phyloP scores from a whole-genome alignment of 2,329 filamentous ascomycete genomes.

The Stachybotrys echinatus region DNA sequence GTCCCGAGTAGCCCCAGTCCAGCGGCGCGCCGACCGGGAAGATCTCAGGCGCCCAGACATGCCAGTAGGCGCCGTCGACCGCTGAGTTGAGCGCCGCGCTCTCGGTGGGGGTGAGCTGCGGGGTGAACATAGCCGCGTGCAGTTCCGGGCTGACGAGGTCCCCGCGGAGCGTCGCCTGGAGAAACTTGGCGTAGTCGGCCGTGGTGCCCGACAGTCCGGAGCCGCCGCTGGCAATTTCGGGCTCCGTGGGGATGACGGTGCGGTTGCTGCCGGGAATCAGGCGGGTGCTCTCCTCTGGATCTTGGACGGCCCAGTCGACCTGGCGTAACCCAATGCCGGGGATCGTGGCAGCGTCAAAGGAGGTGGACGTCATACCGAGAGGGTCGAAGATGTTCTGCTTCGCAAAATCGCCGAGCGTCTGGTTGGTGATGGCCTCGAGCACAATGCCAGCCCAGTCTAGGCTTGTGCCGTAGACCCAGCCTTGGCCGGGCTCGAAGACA shows the following conservation, averaged over 20 bases:
- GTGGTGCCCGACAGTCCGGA: conserved; percentile 26
- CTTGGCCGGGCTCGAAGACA: conserved; percentile 29
- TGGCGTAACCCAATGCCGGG: conserved; percentile 3
- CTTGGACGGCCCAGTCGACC: conserved; percentile 3
- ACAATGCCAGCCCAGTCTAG: conserved; percentile 34
- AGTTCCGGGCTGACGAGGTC: conserved; percentile 13
- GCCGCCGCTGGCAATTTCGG: conserved; percentile 26
- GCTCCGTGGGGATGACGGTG: conserved; percentile 8
- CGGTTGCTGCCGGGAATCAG: conserved; percentile 3
- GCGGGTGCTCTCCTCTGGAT: conserved; percentile 1
- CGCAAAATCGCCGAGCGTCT: conserved; percentile 19
- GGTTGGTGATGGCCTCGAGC: conserved; percentile 26
- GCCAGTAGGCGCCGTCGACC: not conserved
- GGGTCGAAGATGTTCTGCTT: conserved; percentile 15
- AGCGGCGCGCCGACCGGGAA: not conserved
- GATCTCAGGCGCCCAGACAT: not conserved
- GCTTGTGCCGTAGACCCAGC: conserved; percentile 34
- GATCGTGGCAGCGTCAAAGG: conserved; percentile 12
- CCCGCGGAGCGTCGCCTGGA: conserved; percentile 17
- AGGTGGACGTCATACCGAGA: conserved; percentile 18
- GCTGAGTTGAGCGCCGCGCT: not conserved
- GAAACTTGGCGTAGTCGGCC: conserved; percentile 22
- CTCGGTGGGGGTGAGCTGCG: conserved; percentile 17
- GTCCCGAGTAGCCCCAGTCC: not conserved
- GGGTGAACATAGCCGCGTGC: conserved; percentile 19